Conservation (phyloP, 768 basidiomycete genomes). For the Termitomyces sp. region DNA sequence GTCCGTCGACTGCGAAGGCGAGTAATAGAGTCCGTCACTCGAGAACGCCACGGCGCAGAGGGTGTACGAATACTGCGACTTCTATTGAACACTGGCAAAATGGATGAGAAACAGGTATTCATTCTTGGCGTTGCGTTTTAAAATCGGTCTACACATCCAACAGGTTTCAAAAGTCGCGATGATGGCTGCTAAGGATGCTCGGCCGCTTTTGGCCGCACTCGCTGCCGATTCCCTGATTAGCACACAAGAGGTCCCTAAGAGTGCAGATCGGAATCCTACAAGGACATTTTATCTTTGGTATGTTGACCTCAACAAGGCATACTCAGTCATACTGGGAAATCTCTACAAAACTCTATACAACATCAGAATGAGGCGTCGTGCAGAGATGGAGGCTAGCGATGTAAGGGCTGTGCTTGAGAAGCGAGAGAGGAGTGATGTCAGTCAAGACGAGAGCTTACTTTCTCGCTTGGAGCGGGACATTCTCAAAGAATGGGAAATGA, state of each 20-base stretch:
- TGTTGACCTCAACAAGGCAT: conserved; percentile 81
- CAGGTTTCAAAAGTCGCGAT: conserved; percentile 92
- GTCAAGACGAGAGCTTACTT: conserved; percentile 63
- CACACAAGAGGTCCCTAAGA: conserved; percentile 90
- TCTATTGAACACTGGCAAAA: conserved; percentile 77
- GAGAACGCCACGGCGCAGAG: conserved; percentile 78
- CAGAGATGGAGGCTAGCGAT: conserved; percentile 63
- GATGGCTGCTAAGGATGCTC: conserved; percentile 85
- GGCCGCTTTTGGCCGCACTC: conserved; percentile 72
- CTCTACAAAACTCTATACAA: conserved; percentile 92
- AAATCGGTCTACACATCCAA: neutral
- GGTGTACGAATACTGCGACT: conserved; percentile 80
- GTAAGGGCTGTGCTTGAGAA: conserved; percentile 76
- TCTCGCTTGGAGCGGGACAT: conserved; percentile 72
- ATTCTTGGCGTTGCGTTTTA: neutral
- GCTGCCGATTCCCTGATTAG: conserved; percentile 80
- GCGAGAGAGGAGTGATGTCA: conserved; percentile 78
- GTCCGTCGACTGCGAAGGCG: conserved; percentile 59
- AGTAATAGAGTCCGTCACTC: conserved; percentile 70
- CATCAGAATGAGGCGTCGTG: conserved; percentile 63
- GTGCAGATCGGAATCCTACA: conserved; percentile 82
- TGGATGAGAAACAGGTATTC: conserved; percentile 89
- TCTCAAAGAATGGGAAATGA: conserved; percentile 67
- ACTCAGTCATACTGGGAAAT: conserved; percentile 66
- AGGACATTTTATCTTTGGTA: conserved; percentile 94